Conservation (phyloP, 1,284 basidiomycete species). For the Leccinum fuscescens region DNA sequence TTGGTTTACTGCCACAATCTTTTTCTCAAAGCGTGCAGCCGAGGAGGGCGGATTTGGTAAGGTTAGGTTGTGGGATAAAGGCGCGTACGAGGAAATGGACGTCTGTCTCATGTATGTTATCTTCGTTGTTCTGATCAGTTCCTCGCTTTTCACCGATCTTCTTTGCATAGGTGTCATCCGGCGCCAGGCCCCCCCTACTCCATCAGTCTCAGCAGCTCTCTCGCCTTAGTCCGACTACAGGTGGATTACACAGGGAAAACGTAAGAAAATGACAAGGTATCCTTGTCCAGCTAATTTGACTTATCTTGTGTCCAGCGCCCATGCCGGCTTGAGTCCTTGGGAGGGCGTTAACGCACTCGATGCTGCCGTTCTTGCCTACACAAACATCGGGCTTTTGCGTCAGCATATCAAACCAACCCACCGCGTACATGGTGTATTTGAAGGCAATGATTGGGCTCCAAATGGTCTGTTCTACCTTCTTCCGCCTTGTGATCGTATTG, state of each 20-base stretch:
- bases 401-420: constrained; percentile 68
- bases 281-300: background rate
- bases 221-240: constrained; percentile 49
- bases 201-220: constrained; percentile 49
- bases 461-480: constrained; percentile 45
- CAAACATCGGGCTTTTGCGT: constrained; percentile 67
- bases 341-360: constrained; percentile 76
- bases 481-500: background rate
- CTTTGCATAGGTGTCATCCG: constrained; percentile 53
- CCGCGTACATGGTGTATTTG: constrained; percentile 65
- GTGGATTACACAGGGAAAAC: constrained; percentile 61
- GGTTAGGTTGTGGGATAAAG: constrained; percentile 56
- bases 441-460: constrained; percentile 59
- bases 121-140: background rate
- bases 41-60: constrained; percentile 79
- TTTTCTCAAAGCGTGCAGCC: constrained; percentile 37
- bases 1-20: background rate
- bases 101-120: constrained; percentile 60
- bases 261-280: constrained; percentile 34
- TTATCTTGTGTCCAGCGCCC: constrained; percentile 45
- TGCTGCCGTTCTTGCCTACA: constrained; percentile 74
- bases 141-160: background rate
- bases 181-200: constrained; percentile 57
- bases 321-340: constrained; percentile 71
- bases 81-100: constrained; percentile 68